Evolutionary conservation across 208 protist species (phyloP).

Genomic region (Tritrichomonas foetus): DNA sequence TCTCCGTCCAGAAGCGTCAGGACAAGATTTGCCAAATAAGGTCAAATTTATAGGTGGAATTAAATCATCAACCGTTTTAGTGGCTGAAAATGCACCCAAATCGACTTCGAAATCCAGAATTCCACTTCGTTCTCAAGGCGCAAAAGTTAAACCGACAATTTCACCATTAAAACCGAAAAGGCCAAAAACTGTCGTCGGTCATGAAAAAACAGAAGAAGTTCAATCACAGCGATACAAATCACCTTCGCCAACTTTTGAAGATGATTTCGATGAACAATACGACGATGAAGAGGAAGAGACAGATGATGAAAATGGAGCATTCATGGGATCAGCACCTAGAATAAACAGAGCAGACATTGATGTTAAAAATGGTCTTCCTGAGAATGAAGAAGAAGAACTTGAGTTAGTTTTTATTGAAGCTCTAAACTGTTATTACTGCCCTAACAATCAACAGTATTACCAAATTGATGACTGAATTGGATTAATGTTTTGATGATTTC

Average conservation of each 20-base stretch:
- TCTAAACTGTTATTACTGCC: constrained; percentile 23
- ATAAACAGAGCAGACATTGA: neutral
- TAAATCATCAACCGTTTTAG: neutral
- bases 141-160: neutral
- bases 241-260: neutral
- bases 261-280: neutral
- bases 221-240: neutral
- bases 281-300: neutral
- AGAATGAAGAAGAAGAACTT: constrained; percentile 17
- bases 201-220: neutral
- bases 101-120: neutral
- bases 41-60: neutral
- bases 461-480: neutral
- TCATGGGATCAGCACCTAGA: neutral
- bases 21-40: neutral
- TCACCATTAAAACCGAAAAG: neutral
- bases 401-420: constrained; percentile 19
- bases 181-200: neutral
- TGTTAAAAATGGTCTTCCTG: neutral
- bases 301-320: neutral
- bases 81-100: neutral
- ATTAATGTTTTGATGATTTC: too few relatives aligned
- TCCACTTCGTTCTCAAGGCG: neutral
- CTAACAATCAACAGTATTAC: constrained; percentile 30
- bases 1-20: neutral